phyloP scores from a whole-genome alignment of 2,329 filamentous ascomycete species.

The Epicoccum nigrum region DNA sequence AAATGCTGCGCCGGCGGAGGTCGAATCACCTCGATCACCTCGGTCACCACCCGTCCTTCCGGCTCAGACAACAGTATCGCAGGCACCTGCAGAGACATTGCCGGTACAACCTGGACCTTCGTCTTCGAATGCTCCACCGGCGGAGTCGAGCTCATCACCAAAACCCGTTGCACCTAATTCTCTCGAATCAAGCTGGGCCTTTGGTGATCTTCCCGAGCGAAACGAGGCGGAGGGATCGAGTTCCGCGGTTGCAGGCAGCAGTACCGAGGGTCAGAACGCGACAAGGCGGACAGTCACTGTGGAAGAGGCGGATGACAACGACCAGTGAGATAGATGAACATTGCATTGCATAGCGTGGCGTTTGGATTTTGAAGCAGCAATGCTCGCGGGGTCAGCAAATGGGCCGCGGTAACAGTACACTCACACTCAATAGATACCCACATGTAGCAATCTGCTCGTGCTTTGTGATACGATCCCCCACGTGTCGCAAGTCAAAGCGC shows the following conservation, averaged over 20 bases:
- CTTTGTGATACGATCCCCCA: constrained; percentile 14
- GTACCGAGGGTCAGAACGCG: constrained; percentile 27
- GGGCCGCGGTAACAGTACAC: constrained; percentile 6
- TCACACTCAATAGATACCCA: constrained; percentile 9
- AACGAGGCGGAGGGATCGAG: constrained; percentile 37
- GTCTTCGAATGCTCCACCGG: constrained; percentile 6
- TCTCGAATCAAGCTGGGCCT: constrained; percentile 47
- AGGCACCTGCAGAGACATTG: background rate
- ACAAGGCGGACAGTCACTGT: constrained; percentile 39
- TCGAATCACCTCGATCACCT: background rate
- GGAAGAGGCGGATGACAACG: constrained; percentile 42
- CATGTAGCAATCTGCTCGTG: constrained; percentile 16
- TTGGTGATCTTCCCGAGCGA: constrained; percentile 36
- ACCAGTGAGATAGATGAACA: constrained; percentile 21
- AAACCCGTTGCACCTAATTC: constrained; percentile 38
- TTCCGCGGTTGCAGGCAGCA: constrained; percentile 36
- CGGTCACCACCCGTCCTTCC: background rate
- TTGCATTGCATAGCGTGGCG: constrained; percentile 48
- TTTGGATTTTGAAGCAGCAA: constrained; percentile 26
- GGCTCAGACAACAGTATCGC: constrained; percentile 1
- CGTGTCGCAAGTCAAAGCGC: constrained; percentile 16
- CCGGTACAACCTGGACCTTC: constrained; percentile 4
- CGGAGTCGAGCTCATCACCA: constrained; percentile 24
- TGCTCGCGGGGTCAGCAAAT: constrained; percentile 3
- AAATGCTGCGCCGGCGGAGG: background rate